Conservation (phyloP, 1,139 yeast species). For the Nakaseomyces glabratus region DNA sequence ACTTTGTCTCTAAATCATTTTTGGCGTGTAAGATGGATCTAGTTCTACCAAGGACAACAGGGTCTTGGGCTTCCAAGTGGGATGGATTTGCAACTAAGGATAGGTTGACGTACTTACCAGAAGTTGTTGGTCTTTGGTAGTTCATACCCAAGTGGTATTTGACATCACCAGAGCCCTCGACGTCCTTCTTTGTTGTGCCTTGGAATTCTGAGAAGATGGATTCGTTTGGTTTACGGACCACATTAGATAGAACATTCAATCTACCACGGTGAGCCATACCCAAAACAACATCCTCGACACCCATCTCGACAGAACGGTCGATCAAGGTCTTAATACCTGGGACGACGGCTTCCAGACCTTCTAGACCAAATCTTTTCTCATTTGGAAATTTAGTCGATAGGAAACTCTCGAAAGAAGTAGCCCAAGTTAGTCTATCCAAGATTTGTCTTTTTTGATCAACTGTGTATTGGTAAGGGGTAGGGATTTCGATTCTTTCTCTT, state of each 20-base stretch:
- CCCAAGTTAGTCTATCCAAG: conserved; percentile 93
- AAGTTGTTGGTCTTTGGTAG: conserved; percentile 96
- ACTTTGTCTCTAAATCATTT: conserved; percentile 69
- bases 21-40: conserved; percentile 93
- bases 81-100: conserved; percentile 98
- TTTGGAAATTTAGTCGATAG: conserved; percentile 93
- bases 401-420: conserved; percentile 87
- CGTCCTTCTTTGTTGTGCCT: conserved; percentile 69
- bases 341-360: conserved; percentile 93
- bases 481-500: conserved; percentile 92
- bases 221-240: conserved; percentile 96
- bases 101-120: conserved; percentile 92
- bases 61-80: conserved; percentile 97
- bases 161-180: conserved; percentile 96
- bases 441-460: conserved; percentile 92
- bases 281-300: conserved; percentile 90
- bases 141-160: conserved; percentile 99
- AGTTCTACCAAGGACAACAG: conserved; percentile 96
- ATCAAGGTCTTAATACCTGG: conserved; percentile 96
- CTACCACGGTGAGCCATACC: conserved; percentile 99
- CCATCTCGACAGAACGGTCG: conserved; percentile 86
- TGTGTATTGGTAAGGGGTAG: conserved; percentile 74
- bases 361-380: conserved; percentile 96
- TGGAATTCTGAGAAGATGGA: conserved; percentile 93
- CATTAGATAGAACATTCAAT: conserved; percentile 92